Conservation (phyloP, 2,329 filamentous ascomycete species). For the Penicillium janthinellum region DNA sequence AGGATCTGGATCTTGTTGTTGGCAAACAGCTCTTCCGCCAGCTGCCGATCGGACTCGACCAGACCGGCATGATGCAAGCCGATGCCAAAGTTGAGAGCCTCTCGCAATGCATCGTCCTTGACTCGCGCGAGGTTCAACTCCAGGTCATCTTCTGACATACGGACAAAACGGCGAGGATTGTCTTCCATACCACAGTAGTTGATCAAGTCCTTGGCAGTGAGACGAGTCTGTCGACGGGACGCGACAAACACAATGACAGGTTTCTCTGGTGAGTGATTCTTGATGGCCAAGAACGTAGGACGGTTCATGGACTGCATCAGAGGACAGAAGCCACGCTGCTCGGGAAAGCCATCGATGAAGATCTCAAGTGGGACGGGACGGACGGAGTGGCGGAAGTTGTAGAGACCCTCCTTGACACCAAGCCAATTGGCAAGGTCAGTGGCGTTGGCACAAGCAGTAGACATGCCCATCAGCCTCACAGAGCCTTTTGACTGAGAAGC, state of each 20-base stretch:
- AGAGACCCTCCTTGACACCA: slow-evolving; percentile 90
- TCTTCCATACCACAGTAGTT: slow-evolving; percentile 99
- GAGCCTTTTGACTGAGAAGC: slow-evolving; percentile 87
- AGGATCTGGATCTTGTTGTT: slow-evolving; percentile 98
- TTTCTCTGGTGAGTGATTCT: slow-evolving; percentile 93
- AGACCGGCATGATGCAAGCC: slow-evolving; percentile 96
- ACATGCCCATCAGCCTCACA: slow-evolving; percentile 96
- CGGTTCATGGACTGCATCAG: slow-evolving; percentile 99
- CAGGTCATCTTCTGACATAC: slow-evolving; percentile 93
- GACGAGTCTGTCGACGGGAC: slow-evolving; percentile 87
- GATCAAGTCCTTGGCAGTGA: slow-evolving; percentile 95
- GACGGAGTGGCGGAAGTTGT: slow-evolving; percentile 97
- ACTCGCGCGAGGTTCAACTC: slow-evolving; percentile 84
- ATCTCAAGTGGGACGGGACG: slow-evolving; percentile 94
- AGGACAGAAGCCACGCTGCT: slow-evolving; percentile 92
- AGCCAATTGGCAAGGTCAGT: slow-evolving; percentile 94
- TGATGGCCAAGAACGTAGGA: slow-evolving; percentile 93
- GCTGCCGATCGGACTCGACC: slow-evolving; percentile 87
- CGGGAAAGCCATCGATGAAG: slow-evolving; percentile 96
- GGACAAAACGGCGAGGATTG: slow-evolving; percentile 87
- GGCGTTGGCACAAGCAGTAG: slow-evolving; percentile 95
- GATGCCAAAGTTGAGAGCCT: slow-evolving; percentile 96
- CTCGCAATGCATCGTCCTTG: slow-evolving; percentile 88
- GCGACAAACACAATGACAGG: slow-evolving; percentile 98
- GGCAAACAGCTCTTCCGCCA: slow-evolving; percentile 91